Evolutionary conservation across 2,329 filamentous ascomycete species (phyloP), one percentile per base, ranked within the genome.

Genomic region (Aspergillus pseudoviridinutans): DNA sequence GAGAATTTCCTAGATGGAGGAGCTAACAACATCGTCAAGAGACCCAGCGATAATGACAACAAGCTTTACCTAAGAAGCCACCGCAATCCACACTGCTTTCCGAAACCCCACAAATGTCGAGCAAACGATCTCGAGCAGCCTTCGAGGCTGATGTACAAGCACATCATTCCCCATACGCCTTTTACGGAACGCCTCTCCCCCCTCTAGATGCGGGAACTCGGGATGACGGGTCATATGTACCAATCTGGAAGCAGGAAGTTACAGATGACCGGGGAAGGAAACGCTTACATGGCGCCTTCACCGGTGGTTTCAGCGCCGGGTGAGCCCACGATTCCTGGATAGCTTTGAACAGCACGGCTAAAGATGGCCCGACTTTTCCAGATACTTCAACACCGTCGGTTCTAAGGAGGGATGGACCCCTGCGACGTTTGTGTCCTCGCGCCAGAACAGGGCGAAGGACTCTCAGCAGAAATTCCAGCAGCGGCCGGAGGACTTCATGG

Each of bases 351-450:
- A 69, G 57, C 59, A 68, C 64, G 66, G 67, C 73, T 70, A 76
- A 70, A 63, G 46, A 55, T 64, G 60, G 60, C 55, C 58, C n/a
- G 20, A 27, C 12, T 25, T 57, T 35, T 69, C 62, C 74, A 93
- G 91, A 65, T 97, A 97, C 77, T 97, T 94, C 78, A 99, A 99
- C 73, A 96, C 92, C 4, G 94, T 97, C 65, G 94, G 94, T 54
- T 97, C 93, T 56, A 97, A 97, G 75, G 93, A 99, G 80, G 94
- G 94, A 78, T 99, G 93, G 93, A 88, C 91, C 0, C 94, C 94
- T 1, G 87, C 91, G 24, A 89, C 90, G 0, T 99, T 97, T 73
- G 87, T 96, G 9, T 97, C 93, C 6, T 97, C 92, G 53, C 89
- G 94, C 25, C 79, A 84, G 42, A 91, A 90, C 67, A 89, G 92